These are phyloP conservation scores for Lathyrus sativus DNA, from an alignment of 306 rosid genomes.

Conservation along the genomic window DNA sequence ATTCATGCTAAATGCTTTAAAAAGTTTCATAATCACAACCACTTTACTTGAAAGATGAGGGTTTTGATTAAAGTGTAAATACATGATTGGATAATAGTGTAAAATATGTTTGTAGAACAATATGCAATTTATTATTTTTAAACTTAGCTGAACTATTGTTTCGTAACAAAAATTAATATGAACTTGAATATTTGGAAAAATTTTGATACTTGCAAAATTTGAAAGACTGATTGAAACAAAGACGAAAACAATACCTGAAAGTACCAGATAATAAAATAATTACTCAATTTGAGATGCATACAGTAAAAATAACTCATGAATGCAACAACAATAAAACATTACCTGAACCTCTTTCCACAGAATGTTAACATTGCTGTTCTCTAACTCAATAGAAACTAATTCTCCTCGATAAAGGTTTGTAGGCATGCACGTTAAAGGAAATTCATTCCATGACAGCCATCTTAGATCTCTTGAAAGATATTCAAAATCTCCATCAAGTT, in stretches of 20 bases:
- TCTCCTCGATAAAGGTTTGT: neutral
- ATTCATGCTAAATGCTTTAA: neutral
- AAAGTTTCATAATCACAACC: neutral
- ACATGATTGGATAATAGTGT: neutral
- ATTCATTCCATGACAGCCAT: constrained; percentile 1
- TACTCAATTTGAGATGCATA: no score
- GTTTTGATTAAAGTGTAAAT: neutral
- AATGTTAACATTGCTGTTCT: neutral
- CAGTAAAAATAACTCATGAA: neutral
- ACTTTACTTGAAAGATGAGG: neutral
- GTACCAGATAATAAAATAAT: no score
- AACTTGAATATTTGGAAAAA: neutral
- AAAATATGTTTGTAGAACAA: neutral
- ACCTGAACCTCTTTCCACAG: neutral
- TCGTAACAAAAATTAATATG: neutral
- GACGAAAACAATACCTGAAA: neutral
- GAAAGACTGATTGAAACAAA: neutral
- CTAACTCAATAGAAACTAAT: neutral
- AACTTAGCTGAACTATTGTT: neutral
- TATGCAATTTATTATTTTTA: neutral
- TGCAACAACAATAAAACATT: neutral
- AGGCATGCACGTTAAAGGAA: neutral
- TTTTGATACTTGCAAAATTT: neutral
- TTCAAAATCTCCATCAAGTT: neutral
- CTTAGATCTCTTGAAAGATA: neutral